Percentiles rank a stretch among this genome's conserved stretches.
These are phyloP conservation scores for Malassezia equina DNA, from an alignment of 1,284 basidiomycete genomes.

Conservation along the genomic window DNA sequence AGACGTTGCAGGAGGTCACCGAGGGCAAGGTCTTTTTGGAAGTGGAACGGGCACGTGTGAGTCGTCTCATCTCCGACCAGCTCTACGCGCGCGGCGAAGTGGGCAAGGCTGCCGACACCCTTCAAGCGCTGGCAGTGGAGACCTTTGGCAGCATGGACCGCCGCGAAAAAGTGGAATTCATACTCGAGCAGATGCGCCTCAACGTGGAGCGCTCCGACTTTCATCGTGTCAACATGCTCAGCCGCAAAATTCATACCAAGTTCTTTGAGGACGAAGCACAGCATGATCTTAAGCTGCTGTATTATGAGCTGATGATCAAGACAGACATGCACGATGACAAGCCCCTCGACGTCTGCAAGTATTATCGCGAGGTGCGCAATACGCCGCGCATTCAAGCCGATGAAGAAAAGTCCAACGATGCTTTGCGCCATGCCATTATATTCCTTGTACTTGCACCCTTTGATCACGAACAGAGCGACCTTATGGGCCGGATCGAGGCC, in stretches of 20 bases:
- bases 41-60: slow-evolving; percentile 82
- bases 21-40: slow-evolving; percentile 99
- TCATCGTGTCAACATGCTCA: slow-evolving; percentile 79
- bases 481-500: slow-evolving; percentile 74
- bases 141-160: slow-evolving; percentile 98
- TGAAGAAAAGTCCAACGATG: slow-evolving; percentile 29
- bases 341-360: slow-evolving; percentile 87
- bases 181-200: slow-evolving; percentile 95
- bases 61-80: slow-evolving; percentile 33
- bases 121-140: slow-evolving; percentile 93
- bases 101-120: slow-evolving; percentile 44
- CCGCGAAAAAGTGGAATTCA: slow-evolving; percentile 94
- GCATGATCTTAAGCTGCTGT: slow-evolving; percentile 89
- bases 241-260: slow-evolving; percentile 84
- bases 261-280: slow-evolving; percentile 82
- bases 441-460: slow-evolving; percentile 87
- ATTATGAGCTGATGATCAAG: slow-evolving; percentile 91
- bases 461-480: slow-evolving; percentile 93
- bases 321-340: slow-evolving; percentile 72
- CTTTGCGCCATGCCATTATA: slow-evolving; percentile 67
- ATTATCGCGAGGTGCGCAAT: slow-evolving; percentile 92
- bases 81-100: slow-evolving; percentile 34
- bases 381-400: slow-evolving; percentile 77
- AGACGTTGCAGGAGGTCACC: slow-evolving; percentile 79
- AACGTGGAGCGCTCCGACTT: slow-evolving; percentile 67